Percentiles rank a stretch among this genome's conserved stretches.
Conservation (phyloP, 1,284 basidiomycete species). For the Rhodotorula sp. region DNA sequence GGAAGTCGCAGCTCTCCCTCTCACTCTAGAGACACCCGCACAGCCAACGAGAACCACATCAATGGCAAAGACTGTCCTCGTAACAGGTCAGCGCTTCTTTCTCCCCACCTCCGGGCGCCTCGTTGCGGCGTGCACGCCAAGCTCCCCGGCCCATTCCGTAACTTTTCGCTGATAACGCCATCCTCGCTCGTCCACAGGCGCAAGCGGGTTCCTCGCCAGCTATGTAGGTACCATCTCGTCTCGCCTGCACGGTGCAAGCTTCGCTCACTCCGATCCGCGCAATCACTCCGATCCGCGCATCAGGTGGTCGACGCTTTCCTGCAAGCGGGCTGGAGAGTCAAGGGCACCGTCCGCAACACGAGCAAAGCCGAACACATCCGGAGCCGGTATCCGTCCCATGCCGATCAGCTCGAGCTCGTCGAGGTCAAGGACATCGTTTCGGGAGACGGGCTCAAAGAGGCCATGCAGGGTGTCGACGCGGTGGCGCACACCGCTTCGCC, state of each 20-base stretch:
- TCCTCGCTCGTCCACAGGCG: constrained; percentile 14
- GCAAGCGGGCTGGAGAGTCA: constrained; percentile 35
- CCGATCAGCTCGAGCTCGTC: constrained; percentile 32
- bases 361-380: constrained; percentile 26
- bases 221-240: constrained; percentile 10
- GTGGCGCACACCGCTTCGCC: constrained; percentile 42
- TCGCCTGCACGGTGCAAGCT: accelerated
- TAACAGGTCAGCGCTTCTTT: constrained; percentile 12
- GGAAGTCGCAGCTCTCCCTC: not conserved
- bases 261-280: not conserved
- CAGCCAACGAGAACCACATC: not conserved
- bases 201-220: constrained; percentile 33
- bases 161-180: not conserved
- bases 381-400: constrained; percentile 23
- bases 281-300: too few species aligned
- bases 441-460: constrained; percentile 45
- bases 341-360: constrained; percentile 36
- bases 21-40: not conserved
- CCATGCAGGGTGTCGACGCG: constrained; percentile 43
- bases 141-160: too few species aligned
- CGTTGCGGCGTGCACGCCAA: not conserved
- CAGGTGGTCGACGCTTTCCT: constrained; percentile 36
- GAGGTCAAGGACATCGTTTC: constrained; percentile 47
- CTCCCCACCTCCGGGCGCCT: not conserved
- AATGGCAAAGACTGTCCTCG: constrained; percentile 29